Conservation (phyloP, 176 grass and related monocot species). For the Pharus latifolius region DNA sequence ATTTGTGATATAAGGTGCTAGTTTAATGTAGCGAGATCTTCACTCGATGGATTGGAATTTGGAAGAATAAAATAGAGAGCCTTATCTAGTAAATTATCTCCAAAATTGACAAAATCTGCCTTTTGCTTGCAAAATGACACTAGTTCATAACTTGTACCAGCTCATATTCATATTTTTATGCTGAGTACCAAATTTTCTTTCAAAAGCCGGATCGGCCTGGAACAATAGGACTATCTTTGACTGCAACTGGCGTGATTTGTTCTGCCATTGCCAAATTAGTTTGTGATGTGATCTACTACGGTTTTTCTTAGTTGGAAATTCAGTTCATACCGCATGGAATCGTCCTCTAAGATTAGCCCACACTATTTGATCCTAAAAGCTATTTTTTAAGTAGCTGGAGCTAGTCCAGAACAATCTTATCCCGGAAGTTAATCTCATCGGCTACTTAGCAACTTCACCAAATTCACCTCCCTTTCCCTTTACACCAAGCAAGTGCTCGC, state of each 20-base stretch:
- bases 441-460: background rate
- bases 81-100: background rate
- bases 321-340: background rate
- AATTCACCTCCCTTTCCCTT: background rate
- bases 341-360: background rate
- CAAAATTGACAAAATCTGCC: too few relatives aligned
- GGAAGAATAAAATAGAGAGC: background rate
- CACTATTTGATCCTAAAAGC: conserved; percentile 18
- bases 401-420: background rate
- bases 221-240: conserved; percentile 6
- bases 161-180: background rate
- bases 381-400: background rate
- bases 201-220: too few relatives aligned
- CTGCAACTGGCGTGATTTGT: background rate
- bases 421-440: background rate
- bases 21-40: background rate
- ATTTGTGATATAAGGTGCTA: too few relatives aligned
- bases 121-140: too few relatives aligned
- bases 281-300: background rate
- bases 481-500: background rate
- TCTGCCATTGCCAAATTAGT: background rate
- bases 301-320: background rate
- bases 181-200: background rate
- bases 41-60: background rate
- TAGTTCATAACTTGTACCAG: background rate